phyloP scores from a whole-genome alignment of 1,284 basidiomycete genomes.

The Puccinia triticina region DNA sequence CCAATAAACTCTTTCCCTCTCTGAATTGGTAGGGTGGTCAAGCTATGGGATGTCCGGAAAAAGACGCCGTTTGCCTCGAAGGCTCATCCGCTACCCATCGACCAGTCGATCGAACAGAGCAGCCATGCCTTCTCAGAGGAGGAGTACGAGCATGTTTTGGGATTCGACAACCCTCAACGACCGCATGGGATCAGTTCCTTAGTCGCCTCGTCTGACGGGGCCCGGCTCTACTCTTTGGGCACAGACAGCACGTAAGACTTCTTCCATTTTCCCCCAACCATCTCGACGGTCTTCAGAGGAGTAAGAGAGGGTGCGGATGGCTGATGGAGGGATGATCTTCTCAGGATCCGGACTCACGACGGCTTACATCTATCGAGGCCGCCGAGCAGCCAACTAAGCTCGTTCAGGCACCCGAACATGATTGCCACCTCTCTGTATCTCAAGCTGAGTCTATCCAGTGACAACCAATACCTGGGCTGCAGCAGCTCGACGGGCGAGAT shows the following conservation, averaged over 20 bases:
- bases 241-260: slow-evolving; percentile 47
- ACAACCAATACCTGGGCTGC: slow-evolving; percentile 24
- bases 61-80: slow-evolving; percentile 41
- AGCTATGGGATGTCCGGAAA: slow-evolving; percentile 45
- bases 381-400: slow-evolving; percentile 1
- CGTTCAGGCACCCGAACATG: slow-evolving; percentile 15
- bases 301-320: too few species aligned
- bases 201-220: slow-evolving; percentile 29
- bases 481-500: slow-evolving; percentile 32
- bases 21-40: slow-evolving; percentile 29
- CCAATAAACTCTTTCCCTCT: neutral
- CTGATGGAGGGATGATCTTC: neutral
- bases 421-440: slow-evolving; percentile 36
- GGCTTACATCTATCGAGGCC: slow-evolving; percentile 25
- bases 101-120: slow-evolving; percentile 37
- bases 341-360: slow-evolving; percentile 21
- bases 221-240: slow-evolving; percentile 36
- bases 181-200: slow-evolving; percentile 44
- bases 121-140: neutral
- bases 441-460: neutral
- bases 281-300: neutral
- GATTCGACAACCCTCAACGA: neutral
- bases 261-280: neutral
- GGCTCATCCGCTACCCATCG: slow-evolving; percentile 24
- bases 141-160: neutral